Evolutionary conservation across 2,329 filamentous ascomycete genomes (phyloP).

Genomic region (Ustulina deusta): DNA sequence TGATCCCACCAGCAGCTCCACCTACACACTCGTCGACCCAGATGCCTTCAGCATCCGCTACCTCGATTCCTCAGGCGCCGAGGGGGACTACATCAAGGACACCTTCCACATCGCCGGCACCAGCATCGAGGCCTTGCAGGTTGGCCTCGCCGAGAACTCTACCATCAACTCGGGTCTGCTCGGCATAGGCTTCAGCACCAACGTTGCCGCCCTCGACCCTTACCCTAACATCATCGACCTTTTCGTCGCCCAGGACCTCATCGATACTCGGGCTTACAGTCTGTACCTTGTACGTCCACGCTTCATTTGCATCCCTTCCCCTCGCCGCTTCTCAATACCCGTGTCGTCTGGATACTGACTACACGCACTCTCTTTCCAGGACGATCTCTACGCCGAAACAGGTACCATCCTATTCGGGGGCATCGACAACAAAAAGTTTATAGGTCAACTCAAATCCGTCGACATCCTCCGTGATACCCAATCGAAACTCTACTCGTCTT

Average conservation of each 20-base stretch:
- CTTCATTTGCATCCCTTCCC: neutral
- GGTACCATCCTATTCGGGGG: slow-evolving; percentile 78
- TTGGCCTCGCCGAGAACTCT: slow-evolving; percentile 64
- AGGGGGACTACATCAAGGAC: slow-evolving; percentile 70
- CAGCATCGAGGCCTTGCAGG: slow-evolving; percentile 64
- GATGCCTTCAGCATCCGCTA: slow-evolving; percentile 70
- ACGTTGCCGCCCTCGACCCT: slow-evolving; percentile 57
- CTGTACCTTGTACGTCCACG: slow-evolving; percentile 66
- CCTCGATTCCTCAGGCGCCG: slow-evolving; percentile 66
- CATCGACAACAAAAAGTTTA: slow-evolving; percentile 75
- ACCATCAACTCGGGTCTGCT: slow-evolving; percentile 67
- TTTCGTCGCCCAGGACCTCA: slow-evolving; percentile 71
- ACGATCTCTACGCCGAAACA: slow-evolving; percentile 65
- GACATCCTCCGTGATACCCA: slow-evolving; percentile 64
- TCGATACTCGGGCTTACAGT: slow-evolving; percentile 74
- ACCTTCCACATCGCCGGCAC: slow-evolving; percentile 63
- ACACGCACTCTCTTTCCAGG: slow-evolving; percentile 47
- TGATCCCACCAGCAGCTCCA: slow-evolving; percentile 60
- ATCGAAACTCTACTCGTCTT: slow-evolving; percentile 55
- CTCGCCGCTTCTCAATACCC: neutral
- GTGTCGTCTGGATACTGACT: slow-evolving; percentile 42
- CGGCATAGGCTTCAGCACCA: slow-evolving; percentile 68
- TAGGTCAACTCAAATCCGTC: slow-evolving; percentile 66
- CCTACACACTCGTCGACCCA: slow-evolving; percentile 58
- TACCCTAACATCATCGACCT: slow-evolving; percentile 73